Evolutionary conservation across 2,329 filamentous ascomycete species (phyloP), one percentile per base, ranked within the genome.

Genomic region (Eutypa lata): DNA sequence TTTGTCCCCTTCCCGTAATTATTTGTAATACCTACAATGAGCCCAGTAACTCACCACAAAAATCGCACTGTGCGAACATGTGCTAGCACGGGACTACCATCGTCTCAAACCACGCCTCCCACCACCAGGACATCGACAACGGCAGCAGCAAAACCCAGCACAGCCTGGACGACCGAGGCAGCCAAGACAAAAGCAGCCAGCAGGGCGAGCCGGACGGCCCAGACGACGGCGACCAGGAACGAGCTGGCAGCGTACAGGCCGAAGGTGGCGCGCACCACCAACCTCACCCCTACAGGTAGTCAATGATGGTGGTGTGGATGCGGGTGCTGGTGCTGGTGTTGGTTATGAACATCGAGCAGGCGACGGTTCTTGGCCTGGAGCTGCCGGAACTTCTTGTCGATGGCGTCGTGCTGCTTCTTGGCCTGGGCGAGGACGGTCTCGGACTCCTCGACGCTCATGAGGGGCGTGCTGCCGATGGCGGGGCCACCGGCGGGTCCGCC

Each of bases 401-500:
- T 63, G 18, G 57, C 58, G 18, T 69, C 67, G 37, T 69, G 67
- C 51, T 67, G 64, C 54, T 69, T 69, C 56, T 66, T 67, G 37
- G 65, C 59, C 43, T 62, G 57, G 2, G 66, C 61, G 43, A 82
- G 71, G 45, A 80, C 80, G 52, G 71, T 72, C 70, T 89, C 86
- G 2, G 84, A 80, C 54, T 88, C 86, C 56, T 86, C 79, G 2
- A 87, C 75, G 47, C 74, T 82, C 76, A 88, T 80, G 7, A 84
- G 69, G 5, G 79, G 77, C 56, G 82, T 80, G 53, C 74, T 76
- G 35, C 71, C 72, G 49, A 76, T 73, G n/a, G 72, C 67, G 13
- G 67, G 64, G 18, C n/a, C n/a, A n/a, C n/a, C n/a, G n/a, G 65
- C 65, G 2, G 65, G 58, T 5, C 57, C 59, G 37, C 59, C 61